Percentiles rank a stretch among this genome's conserved stretches.
phyloP scores from a whole-genome alignment of 768 basidiomycete genomes.

The Hirschioporus abietinus region DNA sequence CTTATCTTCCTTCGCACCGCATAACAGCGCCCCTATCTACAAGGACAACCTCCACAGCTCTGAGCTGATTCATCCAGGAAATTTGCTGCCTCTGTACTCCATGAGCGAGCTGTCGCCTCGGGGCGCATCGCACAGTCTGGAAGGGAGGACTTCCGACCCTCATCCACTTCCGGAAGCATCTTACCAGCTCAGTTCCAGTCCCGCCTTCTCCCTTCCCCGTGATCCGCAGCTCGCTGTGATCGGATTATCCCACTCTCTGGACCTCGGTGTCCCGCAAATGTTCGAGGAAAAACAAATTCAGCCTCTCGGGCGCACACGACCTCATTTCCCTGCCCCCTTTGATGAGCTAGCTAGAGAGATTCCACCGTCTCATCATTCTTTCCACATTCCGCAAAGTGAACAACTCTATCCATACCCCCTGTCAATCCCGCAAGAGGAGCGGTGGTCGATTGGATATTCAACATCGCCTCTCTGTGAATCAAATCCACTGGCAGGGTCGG shows the following conservation, averaged over 20 bases:
- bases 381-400: background rate
- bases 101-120: background rate
- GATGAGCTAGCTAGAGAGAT: background rate
- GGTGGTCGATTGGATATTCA: background rate
- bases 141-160: background rate
- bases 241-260: background rate
- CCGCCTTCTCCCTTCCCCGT: background rate
- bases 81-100: background rate
- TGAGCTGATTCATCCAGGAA: background rate
- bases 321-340: background rate
- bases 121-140: background rate
- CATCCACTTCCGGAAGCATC: background rate
- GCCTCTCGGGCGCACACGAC: background rate
- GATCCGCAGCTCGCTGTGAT: background rate
- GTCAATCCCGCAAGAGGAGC: background rate
- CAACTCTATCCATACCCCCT: background rate
- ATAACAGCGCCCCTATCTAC: background rate
- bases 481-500: background rate
- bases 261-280: background rate
- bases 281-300: background rate
- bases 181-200: background rate
- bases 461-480: background rate
- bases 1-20: background rate
- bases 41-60: background rate
- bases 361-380: background rate